These are phyloP conservation scores for Colletotrichum abscissum DNA, from an alignment of 2,329 filamentous ascomycete species.

Conservation along the genomic window DNA sequence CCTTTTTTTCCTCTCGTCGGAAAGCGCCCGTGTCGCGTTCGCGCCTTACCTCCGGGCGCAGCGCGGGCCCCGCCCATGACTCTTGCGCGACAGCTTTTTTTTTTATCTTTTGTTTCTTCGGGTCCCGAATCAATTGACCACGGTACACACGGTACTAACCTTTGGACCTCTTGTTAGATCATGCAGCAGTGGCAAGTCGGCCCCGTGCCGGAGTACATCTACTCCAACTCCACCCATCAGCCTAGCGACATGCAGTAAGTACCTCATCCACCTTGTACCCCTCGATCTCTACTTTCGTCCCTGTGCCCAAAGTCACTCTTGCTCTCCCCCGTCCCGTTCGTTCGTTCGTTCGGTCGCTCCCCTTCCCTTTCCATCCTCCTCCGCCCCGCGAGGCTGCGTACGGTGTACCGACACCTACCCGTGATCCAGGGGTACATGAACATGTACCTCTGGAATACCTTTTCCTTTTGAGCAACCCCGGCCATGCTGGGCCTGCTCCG, in stretches of 20 bases:
- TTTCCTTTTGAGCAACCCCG: slow-evolving; percentile 20
- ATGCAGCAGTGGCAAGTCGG: slow-evolving; percentile 73
- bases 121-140: slow-evolving; percentile 21
- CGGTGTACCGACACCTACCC: slow-evolving; percentile 1
- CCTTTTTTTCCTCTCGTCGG: neutral
- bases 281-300: slow-evolving; percentile 12
- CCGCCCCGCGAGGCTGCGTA: slow-evolving; percentile 32
- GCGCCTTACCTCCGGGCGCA: slow-evolving; percentile 4
- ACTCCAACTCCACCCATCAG: slow-evolving; percentile 62
- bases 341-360: slow-evolving; percentile 40
- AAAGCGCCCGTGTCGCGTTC: slow-evolving; percentile 27
- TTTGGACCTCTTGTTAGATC: slow-evolving; percentile 50
- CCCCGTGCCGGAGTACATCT: slow-evolving; percentile 70
- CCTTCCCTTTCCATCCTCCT: slow-evolving; percentile 41
- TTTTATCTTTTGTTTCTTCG: slow-evolving; percentile 23
- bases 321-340: slow-evolving; percentile 20
- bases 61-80: slow-evolving; percentile 22
- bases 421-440: slow-evolving; percentile 19
- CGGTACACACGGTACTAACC: slow-evolving; percentile 31
- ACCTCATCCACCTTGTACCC: slow-evolving; percentile 48
- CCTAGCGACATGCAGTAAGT: slow-evolving; percentile 71
- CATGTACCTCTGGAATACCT: slow-evolving; percentile 26
- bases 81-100: slow-evolving; percentile 24
- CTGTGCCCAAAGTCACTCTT: slow-evolving; percentile 17
- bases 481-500: slow-evolving; percentile 19